Percentiles rank a stretch among this genome's conserved stretches.
phyloP scores from a whole-genome alignment of 768 basidiomycete species.

The Pisolithus sp. region DNA sequence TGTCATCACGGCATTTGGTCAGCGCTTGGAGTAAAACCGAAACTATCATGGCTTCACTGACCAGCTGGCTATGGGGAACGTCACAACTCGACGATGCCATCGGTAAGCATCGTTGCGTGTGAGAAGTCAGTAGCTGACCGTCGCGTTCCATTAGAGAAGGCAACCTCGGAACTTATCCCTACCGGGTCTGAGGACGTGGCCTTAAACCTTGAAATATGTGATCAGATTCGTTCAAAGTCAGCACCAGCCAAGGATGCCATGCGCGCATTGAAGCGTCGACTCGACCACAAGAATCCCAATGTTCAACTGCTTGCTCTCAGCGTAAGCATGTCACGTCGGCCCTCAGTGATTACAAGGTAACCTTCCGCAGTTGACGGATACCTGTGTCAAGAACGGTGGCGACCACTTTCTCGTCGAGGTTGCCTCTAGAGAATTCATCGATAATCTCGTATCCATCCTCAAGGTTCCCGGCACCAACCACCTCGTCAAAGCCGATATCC shows the following conservation, averaged over 20 bases:
- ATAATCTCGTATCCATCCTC: conserved; percentile 85
- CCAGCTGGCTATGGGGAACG: conserved; percentile 73
- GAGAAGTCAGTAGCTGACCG: conserved; percentile 2
- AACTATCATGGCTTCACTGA: conserved; percentile 49
- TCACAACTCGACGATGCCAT: conserved; percentile 79
- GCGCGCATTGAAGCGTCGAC: conserved; percentile 78
- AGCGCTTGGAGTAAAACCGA: conserved; percentile 7
- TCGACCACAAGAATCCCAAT: conserved; percentile 94
- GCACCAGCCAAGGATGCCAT: conserved; percentile 81
- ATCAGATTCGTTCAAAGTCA: conserved; percentile 91
- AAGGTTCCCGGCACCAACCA: conserved; percentile 70
- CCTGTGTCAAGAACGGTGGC: conserved; percentile 95
- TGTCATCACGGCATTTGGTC: conserved; percentile 9
- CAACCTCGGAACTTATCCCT: conserved; percentile 86
- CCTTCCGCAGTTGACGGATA: conserved; percentile 65
- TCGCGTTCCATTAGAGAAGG: conserved; percentile 59
- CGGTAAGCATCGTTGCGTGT: conserved; percentile 41
- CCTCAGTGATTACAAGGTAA: conserved; percentile 2
- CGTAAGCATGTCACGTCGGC: conserved; percentile 40
- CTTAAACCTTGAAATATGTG: conserved; percentile 90
- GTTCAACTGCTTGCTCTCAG: conserved; percentile 84
- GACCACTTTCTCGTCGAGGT: conserved; percentile 83
- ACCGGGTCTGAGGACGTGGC: conserved; percentile 86
- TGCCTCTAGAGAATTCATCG: conserved; percentile 87
- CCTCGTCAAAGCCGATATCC: conserved; percentile 75